phyloP scores from a whole-genome alignment of 495 filamentous ascomycete species.

The Aspergillus bridgeri region DNA sequence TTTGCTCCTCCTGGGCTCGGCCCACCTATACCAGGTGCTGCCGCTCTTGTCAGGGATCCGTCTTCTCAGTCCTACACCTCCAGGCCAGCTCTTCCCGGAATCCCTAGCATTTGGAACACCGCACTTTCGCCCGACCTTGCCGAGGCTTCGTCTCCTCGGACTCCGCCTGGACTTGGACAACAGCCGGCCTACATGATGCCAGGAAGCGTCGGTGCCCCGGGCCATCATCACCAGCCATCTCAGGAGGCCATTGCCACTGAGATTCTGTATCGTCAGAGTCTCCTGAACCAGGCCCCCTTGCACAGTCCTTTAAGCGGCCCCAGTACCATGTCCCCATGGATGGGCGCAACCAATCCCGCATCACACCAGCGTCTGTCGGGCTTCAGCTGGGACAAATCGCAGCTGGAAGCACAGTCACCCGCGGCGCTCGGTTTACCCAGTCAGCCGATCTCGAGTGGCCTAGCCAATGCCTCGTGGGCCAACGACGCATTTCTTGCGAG shows the following conservation, averaged over 20 bases:
- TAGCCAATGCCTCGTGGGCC: constrained; percentile 35
- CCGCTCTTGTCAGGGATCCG: constrained; percentile 21
- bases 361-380: constrained; percentile 17
- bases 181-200: constrained; percentile 23
- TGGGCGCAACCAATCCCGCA: constrained; percentile 22
- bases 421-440: constrained; percentile 25
- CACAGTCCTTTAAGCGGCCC: constrained; percentile 20
- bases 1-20: constrained; percentile 40
- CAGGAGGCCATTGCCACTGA: constrained; percentile 31
- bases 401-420: constrained; percentile 13
- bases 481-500: constrained; percentile 46
- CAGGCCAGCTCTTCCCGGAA: constrained; percentile 30
- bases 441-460: constrained; percentile 30
- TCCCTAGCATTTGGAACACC: constrained; percentile 49
- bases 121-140: constrained; percentile 29
- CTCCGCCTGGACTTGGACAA: constrained; percentile 34
- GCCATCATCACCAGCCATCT: constrained; percentile 21
- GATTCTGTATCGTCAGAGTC: constrained; percentile 25
- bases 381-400: constrained; percentile 28
- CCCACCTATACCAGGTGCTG: constrained; percentile 24
- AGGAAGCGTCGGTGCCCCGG: constrained; percentile 16
- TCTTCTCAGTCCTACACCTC: constrained; percentile 37
- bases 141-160: constrained; percentile 32
- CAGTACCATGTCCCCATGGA: constrained; percentile 27
- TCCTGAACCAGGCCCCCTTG: constrained; percentile 28